Evolutionary conservation across 148 eudicot genomes (phyloP).

Genomic region (Amaranthus palmeri): DNA sequence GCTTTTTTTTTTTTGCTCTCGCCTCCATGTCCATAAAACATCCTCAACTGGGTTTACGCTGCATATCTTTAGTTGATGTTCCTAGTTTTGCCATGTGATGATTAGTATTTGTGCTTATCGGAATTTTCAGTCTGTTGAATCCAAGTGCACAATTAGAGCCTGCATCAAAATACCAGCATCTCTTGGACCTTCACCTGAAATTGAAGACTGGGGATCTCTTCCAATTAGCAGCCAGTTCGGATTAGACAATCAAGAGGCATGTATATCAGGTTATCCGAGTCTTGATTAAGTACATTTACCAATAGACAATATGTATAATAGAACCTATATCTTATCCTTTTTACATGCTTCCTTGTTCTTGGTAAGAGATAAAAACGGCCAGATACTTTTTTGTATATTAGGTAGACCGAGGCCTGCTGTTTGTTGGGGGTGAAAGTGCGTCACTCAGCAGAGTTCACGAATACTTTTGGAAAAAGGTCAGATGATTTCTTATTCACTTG

Average conservation of each 20-base stretch:
- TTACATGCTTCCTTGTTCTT: not conserved
- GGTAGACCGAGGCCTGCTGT: conserved; percentile 63
- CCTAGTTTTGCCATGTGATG: not conserved
- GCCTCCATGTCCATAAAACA: not conserved
- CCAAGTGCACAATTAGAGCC: conserved; percentile 54
- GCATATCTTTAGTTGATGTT: not conserved
- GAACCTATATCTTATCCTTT: not conserved
- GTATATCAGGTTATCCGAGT: conserved; percentile 4
- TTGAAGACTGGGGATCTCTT: conserved; percentile 75
- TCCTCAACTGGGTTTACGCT: not conserved
- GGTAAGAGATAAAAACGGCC: not conserved
- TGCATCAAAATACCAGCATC: conserved; percentile 64
- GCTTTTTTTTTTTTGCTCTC: not conserved
- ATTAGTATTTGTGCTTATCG: conserved; percentile 5
- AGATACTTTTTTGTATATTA: conserved; percentile 23
- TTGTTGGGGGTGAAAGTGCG: conserved; percentile 86
- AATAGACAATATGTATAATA: no score
- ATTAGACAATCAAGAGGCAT: conserved; percentile 51
- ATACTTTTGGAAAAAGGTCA: conserved; percentile 91
- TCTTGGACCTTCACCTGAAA: conserved; percentile 64
- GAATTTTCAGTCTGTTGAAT: conserved; percentile 61
- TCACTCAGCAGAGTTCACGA: conserved; percentile 72
- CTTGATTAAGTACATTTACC: not conserved
- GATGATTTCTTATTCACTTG: not conserved
- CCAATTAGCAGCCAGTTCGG: conserved; percentile 59